Base-by-base conservation (phyloP, 805 yeast genomes). In the Sugiyamaella lignohabitans region DNA sequence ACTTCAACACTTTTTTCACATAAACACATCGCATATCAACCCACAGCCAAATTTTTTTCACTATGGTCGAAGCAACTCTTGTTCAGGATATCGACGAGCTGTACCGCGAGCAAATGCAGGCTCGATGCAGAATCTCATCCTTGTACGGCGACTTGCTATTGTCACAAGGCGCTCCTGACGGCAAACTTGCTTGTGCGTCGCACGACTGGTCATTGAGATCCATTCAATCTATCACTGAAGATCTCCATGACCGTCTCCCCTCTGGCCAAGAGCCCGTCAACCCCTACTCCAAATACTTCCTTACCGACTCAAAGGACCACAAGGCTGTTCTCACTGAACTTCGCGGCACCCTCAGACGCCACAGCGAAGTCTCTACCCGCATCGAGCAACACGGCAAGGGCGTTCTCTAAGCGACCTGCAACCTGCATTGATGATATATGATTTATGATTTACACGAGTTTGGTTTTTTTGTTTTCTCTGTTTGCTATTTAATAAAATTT, bases 381-480 rank as follows among this genome's bases (percentile, higher is more conserved):
- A 59, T 62, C 34, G 67, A 63, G 50, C 67, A 60, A 53, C 54
- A 51, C 45, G 63, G 58, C 41, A 63, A 62, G 51, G 67, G 67
- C 42, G 62, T 61, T 10, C 54, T 59, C 21, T 59, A 35, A 35
- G 21, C 10, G 21, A 35, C 17, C 10, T 11, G 42, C 49, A 29
- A 17, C 11, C 27, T 22, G n/a, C n/a, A n/a, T n/a, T n/a, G n/a
- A n/a, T n/a, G n/a, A 17, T 16, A 18, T 11, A 16, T 40, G 41
- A 18, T 19, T 8, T 23, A 30, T 21, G n/a, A 10, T 22, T 21
- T 29, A 27, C 18, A n/a, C 24, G 6, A 11, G 10, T 40, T 40
- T 17, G n/a, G 10, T 16, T 20, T 16, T 20, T 16, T 39, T 16
- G 20, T 39, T 39, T 14, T 11, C 20, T 39, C 11, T 16, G 19